These are phyloP conservation scores for Nemania serpens DNA, from an alignment of 2,329 filamentous ascomycete genomes.

Conservation along the genomic window DNA sequence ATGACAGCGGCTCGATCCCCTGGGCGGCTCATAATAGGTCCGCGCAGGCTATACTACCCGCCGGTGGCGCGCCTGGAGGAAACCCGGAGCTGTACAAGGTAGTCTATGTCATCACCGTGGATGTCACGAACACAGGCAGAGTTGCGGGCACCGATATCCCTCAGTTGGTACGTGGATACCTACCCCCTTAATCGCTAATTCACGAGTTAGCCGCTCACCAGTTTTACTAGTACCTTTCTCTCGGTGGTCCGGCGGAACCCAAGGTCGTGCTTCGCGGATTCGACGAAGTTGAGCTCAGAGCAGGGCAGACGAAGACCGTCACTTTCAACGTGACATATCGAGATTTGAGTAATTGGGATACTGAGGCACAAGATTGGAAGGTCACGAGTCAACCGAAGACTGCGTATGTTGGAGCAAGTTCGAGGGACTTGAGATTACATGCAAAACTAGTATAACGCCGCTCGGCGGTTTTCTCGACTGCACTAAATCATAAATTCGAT, in stretches of 20 bases:
- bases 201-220: conserved; percentile 1
- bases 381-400: conserved; percentile 55
- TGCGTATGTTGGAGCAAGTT: conserved; percentile 57
- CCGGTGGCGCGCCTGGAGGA: conserved; percentile 62
- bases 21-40: conserved; percentile 63
- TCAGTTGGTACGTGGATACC: conserved; percentile 56
- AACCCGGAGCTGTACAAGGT: conserved; percentile 70
- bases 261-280: conserved; percentile 74
- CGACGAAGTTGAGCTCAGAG: conserved; percentile 72
- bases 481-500: too few species aligned
- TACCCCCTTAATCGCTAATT: neutral
- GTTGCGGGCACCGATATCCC: conserved; percentile 70
- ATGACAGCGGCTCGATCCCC: conserved; percentile 52
- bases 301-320: conserved; percentile 70
- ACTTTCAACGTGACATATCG: conserved; percentile 72
- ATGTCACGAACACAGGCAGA: conserved; percentile 71
- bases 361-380: conserved; percentile 78
- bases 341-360: conserved; percentile 88
- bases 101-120: conserved; percentile 67
- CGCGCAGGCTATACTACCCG: conserved; percentile 58
- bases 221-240: conserved; percentile 64
- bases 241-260: conserved; percentile 76
- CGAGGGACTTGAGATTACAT: conserved; percentile 33
- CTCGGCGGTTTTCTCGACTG: neutral
- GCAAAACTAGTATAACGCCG: conserved; percentile 4